Conservation (phyloP, 2,329 filamentous ascomycete genomes). For the Cephalotrichum gorgonifer region DNA sequence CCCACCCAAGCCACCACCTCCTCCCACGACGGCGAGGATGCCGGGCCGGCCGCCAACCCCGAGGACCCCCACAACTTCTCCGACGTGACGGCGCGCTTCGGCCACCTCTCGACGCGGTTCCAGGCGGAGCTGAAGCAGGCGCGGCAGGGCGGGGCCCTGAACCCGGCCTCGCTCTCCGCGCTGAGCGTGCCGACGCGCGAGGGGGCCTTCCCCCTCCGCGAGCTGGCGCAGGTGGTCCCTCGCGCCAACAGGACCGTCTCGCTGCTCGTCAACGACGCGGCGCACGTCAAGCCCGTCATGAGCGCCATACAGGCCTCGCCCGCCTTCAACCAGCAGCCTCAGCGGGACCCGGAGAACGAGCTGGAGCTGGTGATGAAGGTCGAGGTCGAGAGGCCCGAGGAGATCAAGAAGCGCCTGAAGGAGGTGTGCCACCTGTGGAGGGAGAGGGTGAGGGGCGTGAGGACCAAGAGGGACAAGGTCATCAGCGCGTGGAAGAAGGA, state of each 20-base stretch:
- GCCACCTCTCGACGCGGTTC: conserved; percentile 30
- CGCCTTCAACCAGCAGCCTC: conserved; percentile 53
- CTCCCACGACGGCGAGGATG: conserved; percentile 12
- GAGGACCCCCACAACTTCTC: conserved; percentile 38
- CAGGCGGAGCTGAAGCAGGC: conserved; percentile 24
- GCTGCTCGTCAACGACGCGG: conserved; percentile 29
- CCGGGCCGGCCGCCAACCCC: conserved; percentile 20
- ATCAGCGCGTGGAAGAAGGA: conserved; percentile 39
- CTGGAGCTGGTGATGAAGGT: conserved; percentile 45
- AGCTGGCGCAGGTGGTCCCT: conserved; percentile 44
- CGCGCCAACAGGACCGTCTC: conserved; percentile 28
- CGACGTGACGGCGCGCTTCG: conserved; percentile 33
- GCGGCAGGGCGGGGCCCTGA: conserved; percentile 38
- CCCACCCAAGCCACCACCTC: conserved; percentile 11
- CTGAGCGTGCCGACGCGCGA: conserved; percentile 24
- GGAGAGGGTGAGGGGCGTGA: conserved; percentile 34
- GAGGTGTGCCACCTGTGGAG: conserved; percentile 40
- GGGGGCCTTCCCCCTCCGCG: conserved; percentile 36
- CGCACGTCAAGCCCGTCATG: conserved; percentile 43
- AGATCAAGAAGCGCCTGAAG: conserved; percentile 29
- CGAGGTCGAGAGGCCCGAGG: conserved; percentile 40
- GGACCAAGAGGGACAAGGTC: conserved; percentile 35
- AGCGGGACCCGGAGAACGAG: conserved; percentile 46
- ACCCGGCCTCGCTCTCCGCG: conserved; percentile 35
- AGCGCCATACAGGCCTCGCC: conserved; percentile 39